Base-by-base conservation (phyloP, 768 basidiomycete species). In the Nidularia pulvinata region DNA sequence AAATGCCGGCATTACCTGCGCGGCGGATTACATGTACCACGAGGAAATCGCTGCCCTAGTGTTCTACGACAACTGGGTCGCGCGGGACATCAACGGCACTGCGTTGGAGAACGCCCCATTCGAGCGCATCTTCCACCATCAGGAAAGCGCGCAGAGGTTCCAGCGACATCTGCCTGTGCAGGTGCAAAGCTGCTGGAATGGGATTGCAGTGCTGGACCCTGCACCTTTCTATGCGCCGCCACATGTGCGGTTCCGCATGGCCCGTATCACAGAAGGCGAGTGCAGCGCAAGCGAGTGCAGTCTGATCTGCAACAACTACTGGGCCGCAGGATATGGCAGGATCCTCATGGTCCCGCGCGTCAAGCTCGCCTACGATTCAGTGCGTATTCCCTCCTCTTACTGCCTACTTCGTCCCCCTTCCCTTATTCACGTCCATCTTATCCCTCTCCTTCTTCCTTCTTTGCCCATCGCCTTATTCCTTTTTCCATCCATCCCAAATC, bases 21-120 rank as follows among this genome's bases (percentile, higher is more conserved):
- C 96, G 0, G 87, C 95, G 1, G 96, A 98, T 67, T 99, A 99
- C 75, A 98, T 99, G 94, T 99, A 91, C 74, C 97, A 99, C 74
- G 85, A 95, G 33, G 95, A 96, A 46, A 90, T 98, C 58, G 89
- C 85, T 10, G 79, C 93, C 0, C 96, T 95, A 1, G 95, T 97
- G 14, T 98, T 98, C 69, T 98, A 98, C 74, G 92, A 93, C 66
- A 96, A 94, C 69, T 98, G 96, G 96, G 96, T 99, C 19, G 95
- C 96, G 1, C 83, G 96, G 37, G 96, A 99, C 69, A 93, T 99
- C 77, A 99, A 99, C 70, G 96, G 96, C 22, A 98, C 96, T 0
- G 96, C 96, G 0, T 80, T 99, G 50, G 96, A 99, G 70, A 99
- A 99, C 67, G 95, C 95, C 0, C 96, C 96, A 0, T 99, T 99